Base-by-base conservation (phyloP, 2,329 filamentous ascomycete species). In the Ceratocystis huliohia region DNA sequence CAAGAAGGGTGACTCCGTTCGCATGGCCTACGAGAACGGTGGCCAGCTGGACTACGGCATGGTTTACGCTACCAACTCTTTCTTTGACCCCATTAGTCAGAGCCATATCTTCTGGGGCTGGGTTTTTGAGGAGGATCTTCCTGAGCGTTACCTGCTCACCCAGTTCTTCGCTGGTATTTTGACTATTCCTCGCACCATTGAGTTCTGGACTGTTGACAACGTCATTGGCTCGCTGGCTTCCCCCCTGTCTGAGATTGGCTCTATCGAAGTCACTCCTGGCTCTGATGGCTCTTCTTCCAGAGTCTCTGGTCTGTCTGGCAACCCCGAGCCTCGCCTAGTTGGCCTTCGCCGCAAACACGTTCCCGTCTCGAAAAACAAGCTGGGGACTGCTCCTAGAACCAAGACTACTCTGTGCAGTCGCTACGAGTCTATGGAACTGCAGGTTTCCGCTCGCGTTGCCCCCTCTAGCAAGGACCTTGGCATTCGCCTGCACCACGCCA, bases 1-100 rank as follows among this genome's bases (percentile, higher is more conserved):
- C 28, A 25, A 48, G 28, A 37, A 62, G 44, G 62, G 41, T 25
- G 48, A 46, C 63, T 63, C 57, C 2, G 64, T 68, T 17, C 57
- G 65, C 46, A 63, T 68, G 33, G 15, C 46, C 25, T 68, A 64
- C 37, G 17, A 63, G 46, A 59, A 63, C 37, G 66, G 63, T 46
- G 66, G 64, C 6, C 56, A 69, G 33, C 67, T 71, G 3, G 70
- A 71, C 63, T 70, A 72, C 28, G 71, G 70, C 20, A 46, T 69
- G 20, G 48, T 70, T 10, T 71, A 72, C 65, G 71, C 71, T 4
- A 69, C 67, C 3, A 70, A 72, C 66, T 63, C 70, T 2, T 71
- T 72, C 68, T 65, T 65, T 33, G 71, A 71, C 46, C 66, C 66
- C 25, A 5, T 65, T 30, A 63, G 46, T 8, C 28, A 65, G 25